Conservation (phyloP, 2,329 filamentous ascomycete genomes). For the Curvularia sp. region DNA sequence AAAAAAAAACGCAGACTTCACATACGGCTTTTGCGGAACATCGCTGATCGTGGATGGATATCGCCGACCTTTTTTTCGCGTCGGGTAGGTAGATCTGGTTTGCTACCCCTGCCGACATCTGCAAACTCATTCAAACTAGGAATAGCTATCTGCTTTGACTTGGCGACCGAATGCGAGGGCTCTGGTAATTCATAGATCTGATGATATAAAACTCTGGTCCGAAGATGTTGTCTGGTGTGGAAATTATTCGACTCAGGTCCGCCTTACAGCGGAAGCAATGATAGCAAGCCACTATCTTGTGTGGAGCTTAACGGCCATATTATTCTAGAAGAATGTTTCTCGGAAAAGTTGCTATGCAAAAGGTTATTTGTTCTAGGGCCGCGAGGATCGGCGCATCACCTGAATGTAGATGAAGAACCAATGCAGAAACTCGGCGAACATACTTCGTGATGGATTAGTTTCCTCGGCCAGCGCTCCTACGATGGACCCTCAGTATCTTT, state of each 20-base stretch:
- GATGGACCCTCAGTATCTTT: neutral
- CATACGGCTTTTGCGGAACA: neutral
- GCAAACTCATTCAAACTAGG: neutral
- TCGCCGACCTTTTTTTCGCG: neutral
- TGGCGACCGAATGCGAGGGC: neutral
- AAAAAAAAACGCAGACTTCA: neutral
- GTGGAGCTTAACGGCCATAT: neutral
- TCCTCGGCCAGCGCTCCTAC: neutral
- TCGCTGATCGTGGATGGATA: neutral
- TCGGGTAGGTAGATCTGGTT: neutral
- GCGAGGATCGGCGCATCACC: neutral
- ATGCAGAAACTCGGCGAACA: neutral
- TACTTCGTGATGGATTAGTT: neutral
- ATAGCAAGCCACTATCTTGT: no score
- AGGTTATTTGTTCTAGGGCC: neutral
- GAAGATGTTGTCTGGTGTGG: neutral
- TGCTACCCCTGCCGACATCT: neutral
- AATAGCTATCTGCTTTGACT: neutral
- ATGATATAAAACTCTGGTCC: neutral
- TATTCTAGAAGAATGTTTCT: neutral
- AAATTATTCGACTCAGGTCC: no score
- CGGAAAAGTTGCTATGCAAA: neutral
- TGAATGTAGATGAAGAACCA: neutral
- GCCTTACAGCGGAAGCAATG: neutral
- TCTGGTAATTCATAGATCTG: neutral